These are phyloP conservation scores for Colletotrichum kahawae DNA, from an alignment of 2,329 filamentous ascomycete genomes.

Conservation along the genomic window DNA sequence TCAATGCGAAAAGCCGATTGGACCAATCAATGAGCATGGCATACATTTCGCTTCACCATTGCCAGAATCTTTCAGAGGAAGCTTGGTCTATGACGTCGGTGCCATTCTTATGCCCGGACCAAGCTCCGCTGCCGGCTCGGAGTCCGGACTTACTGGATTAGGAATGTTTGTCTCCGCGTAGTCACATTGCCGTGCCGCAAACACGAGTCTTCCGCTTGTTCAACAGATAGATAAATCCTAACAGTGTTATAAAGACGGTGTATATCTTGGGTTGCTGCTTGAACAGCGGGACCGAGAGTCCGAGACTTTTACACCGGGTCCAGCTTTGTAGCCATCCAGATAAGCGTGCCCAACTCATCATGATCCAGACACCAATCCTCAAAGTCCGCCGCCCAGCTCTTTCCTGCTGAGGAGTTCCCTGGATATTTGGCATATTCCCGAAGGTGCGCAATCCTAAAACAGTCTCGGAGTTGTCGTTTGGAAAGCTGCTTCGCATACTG, in stretches of 20 bases:
- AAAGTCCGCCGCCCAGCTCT: neutral
- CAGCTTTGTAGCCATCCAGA: neutral
- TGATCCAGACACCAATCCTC: neutral
- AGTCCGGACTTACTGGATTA: neutral
- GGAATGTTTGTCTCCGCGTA: neutral
- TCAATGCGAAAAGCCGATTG: neutral
- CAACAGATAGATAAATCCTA: neutral
- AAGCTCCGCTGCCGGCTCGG: neutral
- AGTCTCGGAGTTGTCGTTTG: neutral
- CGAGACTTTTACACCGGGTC: neutral
- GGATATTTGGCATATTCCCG: neutral
- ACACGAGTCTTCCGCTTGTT: neutral
- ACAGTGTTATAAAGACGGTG: too few species aligned
- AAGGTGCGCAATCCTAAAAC: neutral
- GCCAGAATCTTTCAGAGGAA: neutral
- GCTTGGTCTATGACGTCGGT: neutral
- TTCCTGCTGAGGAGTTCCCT: neutral
- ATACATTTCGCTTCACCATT: neutral
- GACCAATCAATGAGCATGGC: neutral
- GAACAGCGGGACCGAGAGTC: accelerated
- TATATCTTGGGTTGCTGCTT: neutral
- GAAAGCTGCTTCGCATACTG: neutral
- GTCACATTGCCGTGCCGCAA: neutral
- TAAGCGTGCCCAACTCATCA: neutral
- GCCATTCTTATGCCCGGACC: neutral